Base-by-base conservation (phyloP, 2,329 filamentous ascomycete species). In the Fusarium sp. region DNA sequence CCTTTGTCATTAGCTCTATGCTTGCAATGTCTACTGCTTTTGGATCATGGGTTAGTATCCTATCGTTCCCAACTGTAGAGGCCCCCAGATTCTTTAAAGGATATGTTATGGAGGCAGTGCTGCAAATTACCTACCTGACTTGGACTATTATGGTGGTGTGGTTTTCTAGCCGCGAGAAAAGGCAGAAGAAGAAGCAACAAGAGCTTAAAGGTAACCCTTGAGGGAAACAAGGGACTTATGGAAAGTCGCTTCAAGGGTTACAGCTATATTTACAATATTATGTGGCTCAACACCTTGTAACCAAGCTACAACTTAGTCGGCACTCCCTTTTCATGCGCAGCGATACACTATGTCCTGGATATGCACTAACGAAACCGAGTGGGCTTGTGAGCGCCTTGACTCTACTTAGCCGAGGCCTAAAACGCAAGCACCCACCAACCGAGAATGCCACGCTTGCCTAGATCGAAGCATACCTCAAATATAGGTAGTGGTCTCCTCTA, bases 1-100 rank as follows among this genome's bases (percentile, higher is more conserved):
- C 61, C 9, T 63, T 63, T 27, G 50, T 63, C 18, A 45, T 63
- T 35, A 63, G 61, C 47, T 82, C 84, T 8, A 85, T 86, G 82
- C 81, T 83, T 25, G 79, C 81, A 0, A 76, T 84, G 57, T 79
- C 79, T 10, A 84, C 81, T 60, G 82, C 81, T 0, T 83, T 83
- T 65, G 81, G 81, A 65, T 80, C 80, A 6, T 84, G 81, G 79
- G 80, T 84, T 2, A 80, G 80, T 0, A 67, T 83, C 2, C 62
- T 81, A 14, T 77, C 79, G 1, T 79, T 78, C 60, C 79, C 79
- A 5, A 80, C 79, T 9, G 73, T 81, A 5, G 73, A 82, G 61
- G 70, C 79, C n/a, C 80, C 79, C 10, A 73, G 45, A 11, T 82
- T 80, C 31, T 70, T 70, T 16, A 78, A 72, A 36, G 80, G 80